Evolutionary conservation across 371 early-diverging fungal species (phyloP), one percentile per base, ranked within the genome.

Genomic region (Choanephora cucurbitarum): DNA sequence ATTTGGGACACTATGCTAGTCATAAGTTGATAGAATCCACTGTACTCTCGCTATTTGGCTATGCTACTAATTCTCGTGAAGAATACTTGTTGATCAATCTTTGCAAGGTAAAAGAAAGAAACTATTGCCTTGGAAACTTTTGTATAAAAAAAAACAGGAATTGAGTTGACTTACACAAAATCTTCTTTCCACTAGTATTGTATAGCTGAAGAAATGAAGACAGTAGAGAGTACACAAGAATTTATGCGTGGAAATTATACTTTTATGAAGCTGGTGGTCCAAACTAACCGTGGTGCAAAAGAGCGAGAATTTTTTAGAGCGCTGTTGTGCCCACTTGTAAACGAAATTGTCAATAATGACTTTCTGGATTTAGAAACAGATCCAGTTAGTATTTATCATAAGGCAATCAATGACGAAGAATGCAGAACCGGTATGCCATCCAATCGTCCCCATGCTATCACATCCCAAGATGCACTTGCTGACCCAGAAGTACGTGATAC

Each of bases 31-130:
- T 97, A 19, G 96, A 96, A 64, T 82, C 91, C 8, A 89, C 92
- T 0, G 91, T 97, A 3, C 68, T 99, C 44, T 88, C 96, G n/a
- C 67, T 99, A 40, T 99, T 92, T 73, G 95, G 97, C 2, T 95
- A 93, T 76, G 98, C 94, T 0, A 96, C 97, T 62, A 94, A 95
- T 69, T 82, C 85, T 10, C 85, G 98, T 19, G 99, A 99, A 64
- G 99, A 99, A 75, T 99, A 95, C 61, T 67, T 99, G 49, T 75
- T 99, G 59, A 86, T 98, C 47, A 93, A 92, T 66, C 75, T 99
- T 57, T 93, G 99, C 75, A 91, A 95, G 77, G 88, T 87, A 68
- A 49, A n/a, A 11, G 14, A 9, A 34, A n/a, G n/a, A n/a, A n/a
- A n/a, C n/a, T n/a, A n/a, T n/a, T n/a, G n/a, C n/a, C n/a, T n/a